These are phyloP conservation scores for Coniosporium apollinis DNA, from an alignment of 495 filamentous ascomycete genomes.

Conservation along the genomic window DNA sequence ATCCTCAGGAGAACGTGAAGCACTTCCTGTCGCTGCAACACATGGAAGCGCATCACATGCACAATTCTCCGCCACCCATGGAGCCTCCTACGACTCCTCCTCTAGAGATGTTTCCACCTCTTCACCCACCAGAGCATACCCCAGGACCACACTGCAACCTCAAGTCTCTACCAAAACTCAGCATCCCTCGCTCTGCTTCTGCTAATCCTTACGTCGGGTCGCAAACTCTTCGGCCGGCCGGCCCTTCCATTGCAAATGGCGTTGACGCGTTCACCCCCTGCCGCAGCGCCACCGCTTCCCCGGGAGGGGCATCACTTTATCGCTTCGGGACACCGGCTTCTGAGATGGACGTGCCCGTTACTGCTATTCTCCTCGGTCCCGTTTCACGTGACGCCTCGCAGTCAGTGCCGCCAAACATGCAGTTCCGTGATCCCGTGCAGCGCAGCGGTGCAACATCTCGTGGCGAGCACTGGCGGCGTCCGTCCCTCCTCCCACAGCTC, in stretches of 20 bases:
- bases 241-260: too few species aligned
- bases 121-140: conserved; percentile 13
- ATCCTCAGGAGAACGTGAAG: conserved; percentile 82
- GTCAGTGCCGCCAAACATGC: conserved; percentile 89
- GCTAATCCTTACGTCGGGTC: conserved; percentile 9
- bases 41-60: conserved; percentile 28
- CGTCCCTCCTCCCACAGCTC: conserved; percentile 40
- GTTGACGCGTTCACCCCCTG: conserved; percentile 19
- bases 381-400: conserved; percentile 59
- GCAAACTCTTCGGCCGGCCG: background rate
- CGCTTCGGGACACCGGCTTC: conserved; percentile 68
- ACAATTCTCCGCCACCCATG: conserved; percentile 8
- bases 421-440: conserved; percentile 42
- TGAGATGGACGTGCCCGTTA: conserved; percentile 78
- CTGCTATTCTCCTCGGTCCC: conserved; percentile 49
- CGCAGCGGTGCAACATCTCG: conserved; percentile 27
- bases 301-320: conserved; percentile 33
- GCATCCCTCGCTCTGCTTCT: conserved; percentile 21
- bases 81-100: conserved; percentile 17
- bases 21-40: conserved; percentile 74
- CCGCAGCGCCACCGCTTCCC: conserved; percentile 21
- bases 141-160: conserved; percentile 17
- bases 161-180: conserved; percentile 20
- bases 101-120: conserved; percentile 24
- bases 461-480: conserved; percentile 28